Conservation (phyloP, 2,329 filamentous ascomycete species). For the Verticillium dahliae region DNA sequence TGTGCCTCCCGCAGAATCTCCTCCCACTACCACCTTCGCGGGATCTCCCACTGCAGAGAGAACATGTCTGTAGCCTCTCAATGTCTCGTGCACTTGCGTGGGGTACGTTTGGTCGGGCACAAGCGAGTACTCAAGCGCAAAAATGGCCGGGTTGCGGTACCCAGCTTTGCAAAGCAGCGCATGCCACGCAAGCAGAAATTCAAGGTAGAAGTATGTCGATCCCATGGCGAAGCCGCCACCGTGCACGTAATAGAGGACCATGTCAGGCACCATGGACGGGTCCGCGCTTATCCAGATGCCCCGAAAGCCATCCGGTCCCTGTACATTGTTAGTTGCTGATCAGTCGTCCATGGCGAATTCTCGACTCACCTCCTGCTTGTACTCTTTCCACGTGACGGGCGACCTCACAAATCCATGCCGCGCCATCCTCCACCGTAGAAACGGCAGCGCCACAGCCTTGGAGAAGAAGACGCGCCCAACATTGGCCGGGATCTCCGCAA, state of each 20-base stretch:
- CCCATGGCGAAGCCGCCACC: slow-evolving; percentile 83
- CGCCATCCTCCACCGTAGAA: slow-evolving; percentile 68
- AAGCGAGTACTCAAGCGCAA: slow-evolving; percentile 74
- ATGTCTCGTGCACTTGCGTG: slow-evolving; percentile 62
- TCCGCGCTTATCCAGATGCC: slow-evolving; percentile 67
- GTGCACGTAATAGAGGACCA: slow-evolving; percentile 78
- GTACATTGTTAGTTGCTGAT: not conserved
- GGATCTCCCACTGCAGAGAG: slow-evolving; percentile 51
- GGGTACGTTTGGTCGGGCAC: slow-evolving; percentile 71
- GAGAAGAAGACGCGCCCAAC: slow-evolving; percentile 74
- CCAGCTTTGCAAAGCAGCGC: slow-evolving; percentile 56
- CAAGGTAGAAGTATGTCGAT: slow-evolving; percentile 75
- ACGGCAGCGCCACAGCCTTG: slow-evolving; percentile 65
- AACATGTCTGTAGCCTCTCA: slow-evolving; percentile 66
- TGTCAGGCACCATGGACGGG: slow-evolving; percentile 55
- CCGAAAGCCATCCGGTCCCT: slow-evolving; percentile 26
- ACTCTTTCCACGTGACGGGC: slow-evolving; percentile 58
- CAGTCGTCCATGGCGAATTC: not conserved
- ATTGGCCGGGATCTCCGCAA: slow-evolving; percentile 60
- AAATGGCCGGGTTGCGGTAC: slow-evolving; percentile 70
- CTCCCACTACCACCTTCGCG: slow-evolving; percentile 61
- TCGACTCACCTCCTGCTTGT: slow-evolving; percentile 33
- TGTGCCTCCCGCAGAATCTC: slow-evolving; percentile 75
- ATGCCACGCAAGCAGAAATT: slow-evolving; percentile 71
- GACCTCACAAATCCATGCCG: slow-evolving; percentile 60